These are phyloP conservation scores for Leishmania gerbilli DNA, from an alignment of 208 protist species.

Conservation along the genomic window DNA sequence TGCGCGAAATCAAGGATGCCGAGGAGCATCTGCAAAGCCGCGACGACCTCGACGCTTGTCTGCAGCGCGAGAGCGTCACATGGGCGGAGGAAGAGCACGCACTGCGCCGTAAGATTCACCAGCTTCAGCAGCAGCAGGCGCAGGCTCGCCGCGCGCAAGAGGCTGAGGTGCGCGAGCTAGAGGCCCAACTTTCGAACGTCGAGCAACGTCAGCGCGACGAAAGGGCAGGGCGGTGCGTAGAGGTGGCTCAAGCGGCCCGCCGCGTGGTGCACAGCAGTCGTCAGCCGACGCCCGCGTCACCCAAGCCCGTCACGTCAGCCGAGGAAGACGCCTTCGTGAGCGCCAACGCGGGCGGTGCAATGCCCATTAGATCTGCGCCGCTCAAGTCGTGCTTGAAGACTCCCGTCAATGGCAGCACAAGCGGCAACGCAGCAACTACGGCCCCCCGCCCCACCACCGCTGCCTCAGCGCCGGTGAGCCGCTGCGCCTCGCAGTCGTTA, in stretches of 20 bases:
- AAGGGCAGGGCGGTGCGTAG: slow-evolving; percentile 44
- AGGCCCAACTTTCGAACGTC: slow-evolving; percentile 55
- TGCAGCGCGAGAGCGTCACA: slow-evolving; percentile 69
- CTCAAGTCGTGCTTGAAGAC: slow-evolving; percentile 65
- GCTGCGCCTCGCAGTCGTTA: slow-evolving; percentile 58
- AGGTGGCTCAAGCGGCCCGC: slow-evolving; percentile 20
- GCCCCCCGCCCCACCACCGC: slow-evolving; percentile 1
- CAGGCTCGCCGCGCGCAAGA: slow-evolving; percentile 47
- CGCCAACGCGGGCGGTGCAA: slow-evolving; percentile 32
- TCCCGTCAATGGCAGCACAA: slow-evolving; percentile 1
- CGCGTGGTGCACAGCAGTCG: background rate
- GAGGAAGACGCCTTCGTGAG: slow-evolving; percentile 53
- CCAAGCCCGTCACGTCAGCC: background rate
- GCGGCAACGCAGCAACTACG: background rate
- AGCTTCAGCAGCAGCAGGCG: slow-evolving; percentile 53
- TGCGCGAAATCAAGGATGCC: slow-evolving; percentile 77
- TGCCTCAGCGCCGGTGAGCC: slow-evolving; percentile 53
- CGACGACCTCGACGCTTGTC: slow-evolving; percentile 61
- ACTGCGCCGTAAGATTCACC: slow-evolving; percentile 55
- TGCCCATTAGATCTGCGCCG: slow-evolving; percentile 37
- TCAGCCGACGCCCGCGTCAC: slow-evolving; percentile 1
- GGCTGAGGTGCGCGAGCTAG: slow-evolving; percentile 57
- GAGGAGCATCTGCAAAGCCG: slow-evolving; percentile 61
- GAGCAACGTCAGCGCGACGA: slow-evolving; percentile 51
- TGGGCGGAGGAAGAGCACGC: slow-evolving; percentile 88